phyloP scores from a whole-genome alignment of 495 filamentous ascomycete species.

The Podospora sp. region DNA sequence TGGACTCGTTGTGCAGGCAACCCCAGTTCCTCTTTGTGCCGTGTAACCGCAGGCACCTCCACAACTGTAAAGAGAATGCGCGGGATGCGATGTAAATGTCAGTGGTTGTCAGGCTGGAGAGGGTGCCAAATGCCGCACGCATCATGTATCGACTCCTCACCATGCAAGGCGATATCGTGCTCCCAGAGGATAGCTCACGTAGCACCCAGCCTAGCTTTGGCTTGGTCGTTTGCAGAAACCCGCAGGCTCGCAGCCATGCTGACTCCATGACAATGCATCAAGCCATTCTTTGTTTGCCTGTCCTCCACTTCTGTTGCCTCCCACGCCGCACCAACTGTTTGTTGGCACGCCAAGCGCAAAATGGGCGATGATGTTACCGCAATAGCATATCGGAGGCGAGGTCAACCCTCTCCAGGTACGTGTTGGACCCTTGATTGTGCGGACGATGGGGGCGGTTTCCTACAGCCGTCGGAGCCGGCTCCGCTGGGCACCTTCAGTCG shows the following conservation, averaged over 20 bases:
- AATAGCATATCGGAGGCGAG: not conserved
- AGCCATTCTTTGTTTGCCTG: not conserved
- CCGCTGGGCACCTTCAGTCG: not conserved
- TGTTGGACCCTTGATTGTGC: not conserved
- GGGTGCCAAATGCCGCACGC: not conserved
- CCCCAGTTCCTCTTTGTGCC: too few species aligned
- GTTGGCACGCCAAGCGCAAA: not conserved
- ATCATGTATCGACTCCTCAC: not conserved
- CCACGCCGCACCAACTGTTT: not conserved
- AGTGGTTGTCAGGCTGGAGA: too few species aligned
- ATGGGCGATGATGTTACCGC: not conserved
- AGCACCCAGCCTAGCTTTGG: not conserved
- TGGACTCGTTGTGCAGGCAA: too few species aligned
- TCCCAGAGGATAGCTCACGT: not conserved
- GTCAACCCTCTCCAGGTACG: not conserved
- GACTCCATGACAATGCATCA: not conserved
- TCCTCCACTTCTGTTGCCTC: not conserved
- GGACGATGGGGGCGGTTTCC: not conserved
- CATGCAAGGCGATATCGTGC: not conserved
- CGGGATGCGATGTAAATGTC: too few species aligned
- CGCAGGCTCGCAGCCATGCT: not conserved
- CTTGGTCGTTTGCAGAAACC: not conserved
- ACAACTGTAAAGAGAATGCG: too few species aligned
- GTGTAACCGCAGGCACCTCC: too few species aligned
- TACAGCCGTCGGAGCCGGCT: not conserved